Base-by-base conservation (phyloP, 2,329 filamentous ascomycete species). In the Metarhizium guizhouense region DNA sequence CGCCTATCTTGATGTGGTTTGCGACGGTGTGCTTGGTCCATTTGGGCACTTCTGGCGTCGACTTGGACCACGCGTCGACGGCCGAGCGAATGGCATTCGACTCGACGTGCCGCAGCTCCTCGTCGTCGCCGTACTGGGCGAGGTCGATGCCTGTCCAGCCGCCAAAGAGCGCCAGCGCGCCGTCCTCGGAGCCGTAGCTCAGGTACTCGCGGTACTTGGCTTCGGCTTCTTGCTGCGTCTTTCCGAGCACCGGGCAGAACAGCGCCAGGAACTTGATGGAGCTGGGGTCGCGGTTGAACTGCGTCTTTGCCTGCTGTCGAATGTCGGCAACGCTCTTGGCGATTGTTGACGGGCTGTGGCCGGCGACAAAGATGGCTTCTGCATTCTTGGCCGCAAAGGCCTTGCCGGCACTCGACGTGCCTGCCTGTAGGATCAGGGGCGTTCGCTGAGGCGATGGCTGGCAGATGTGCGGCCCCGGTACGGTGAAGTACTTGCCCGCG, bases 111-210 rank as follows among this genome's bases (percentile, higher is more conserved):
- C 82, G 70, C 52, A 87, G 68, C 64, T 87, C 84, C 63, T 86
- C 77, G 47, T 86, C 83, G 30, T 86, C 83, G 0, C 71, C 77
- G 60, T 85, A 86, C 47, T 76, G 70, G 6, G 76, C 72, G 29
- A 87, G 69, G 64, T 87, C 81, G 50, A 86, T 84, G 0, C 84
- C 84, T 0, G 83, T 85, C 82, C 83, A 86, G 0, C 84, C 84
- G 2, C 84, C 82, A 60, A 87, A 87, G 2, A 87, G 67, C 0
- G 83, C 82, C 51, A 86, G 65, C 0, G 83, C 83, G 4, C 83
- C 84, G 56, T 86, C 84, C 47, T 79, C 74, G 2, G 79, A 79
- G 0, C 80, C 84, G 60, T 84, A 77, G 51, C 74, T 75, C 1
- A 79, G 70, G 50, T 79, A 78, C 25, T 84, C 77, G 3, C 72